Conservation (phyloP, 192 early-diverging fungal genomes). For the Coemansia sp. region DNA sequence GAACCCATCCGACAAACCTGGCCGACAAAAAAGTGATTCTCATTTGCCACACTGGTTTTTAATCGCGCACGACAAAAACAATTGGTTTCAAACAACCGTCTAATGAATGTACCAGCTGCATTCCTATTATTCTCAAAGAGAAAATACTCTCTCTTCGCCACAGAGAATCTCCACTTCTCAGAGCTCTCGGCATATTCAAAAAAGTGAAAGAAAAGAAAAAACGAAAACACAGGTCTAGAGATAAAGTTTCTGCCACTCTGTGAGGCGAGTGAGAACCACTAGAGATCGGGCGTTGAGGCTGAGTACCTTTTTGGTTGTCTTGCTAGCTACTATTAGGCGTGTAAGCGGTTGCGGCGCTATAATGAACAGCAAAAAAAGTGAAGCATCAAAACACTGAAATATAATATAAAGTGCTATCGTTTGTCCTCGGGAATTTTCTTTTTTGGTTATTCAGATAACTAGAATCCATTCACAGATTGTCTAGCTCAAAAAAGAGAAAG, state of each 20-base stretch:
- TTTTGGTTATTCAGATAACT: slow-evolving; percentile 4
- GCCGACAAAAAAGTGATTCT: neutral
- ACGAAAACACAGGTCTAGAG: too few species aligned
- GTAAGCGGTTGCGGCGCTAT: slow-evolving; percentile 2
- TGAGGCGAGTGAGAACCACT: too few species aligned
- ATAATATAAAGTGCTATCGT: too few species aligned
- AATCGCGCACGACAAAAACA: neutral
- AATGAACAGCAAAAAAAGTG: neutral
- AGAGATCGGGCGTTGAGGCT: slow-evolving; percentile 5
- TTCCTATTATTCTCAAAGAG: neutral
- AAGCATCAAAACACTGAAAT: slow-evolving; percentile 2
- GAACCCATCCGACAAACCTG: slow-evolving; percentile 1
- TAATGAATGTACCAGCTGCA: neutral
- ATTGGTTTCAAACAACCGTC: neutral
- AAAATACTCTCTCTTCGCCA: slow-evolving; percentile 4
- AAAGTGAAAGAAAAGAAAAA: too few species aligned
- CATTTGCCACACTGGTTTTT: slow-evolving; percentile 3
- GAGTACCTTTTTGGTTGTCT: neutral
- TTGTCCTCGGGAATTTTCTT: neutral
- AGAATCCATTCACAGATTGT: too few species aligned
- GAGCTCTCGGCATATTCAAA: neutral
- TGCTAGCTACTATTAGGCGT: neutral
- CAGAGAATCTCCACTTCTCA: slow-evolving; percentile 1
- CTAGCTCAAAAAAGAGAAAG: neutral
- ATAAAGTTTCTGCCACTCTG: too few species aligned